Conservation (phyloP, 345 rosid genomes). For the Salix viminalis region DNA sequence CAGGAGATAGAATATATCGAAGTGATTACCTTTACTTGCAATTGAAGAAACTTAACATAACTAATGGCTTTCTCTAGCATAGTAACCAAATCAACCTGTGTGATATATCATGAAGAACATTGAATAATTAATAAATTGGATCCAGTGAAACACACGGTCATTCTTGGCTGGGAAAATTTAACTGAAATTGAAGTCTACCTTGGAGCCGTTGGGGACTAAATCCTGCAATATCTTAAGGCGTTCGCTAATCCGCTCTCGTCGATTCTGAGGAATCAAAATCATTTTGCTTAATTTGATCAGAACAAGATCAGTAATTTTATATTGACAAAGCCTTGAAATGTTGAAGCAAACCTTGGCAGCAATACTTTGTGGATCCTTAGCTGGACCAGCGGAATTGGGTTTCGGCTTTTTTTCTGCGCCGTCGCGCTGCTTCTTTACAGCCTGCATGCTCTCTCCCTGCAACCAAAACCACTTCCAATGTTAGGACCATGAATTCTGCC, state of each 20-base stretch:
- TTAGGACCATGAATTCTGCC: neutral
- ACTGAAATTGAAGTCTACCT: slow-evolving; percentile 34
- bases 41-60: slow-evolving; percentile 93
- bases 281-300: slow-evolving; percentile 17
- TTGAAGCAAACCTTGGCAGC: slow-evolving; percentile 76
- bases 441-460: slow-evolving; percentile 49
- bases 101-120: neutral
- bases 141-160: neutral
- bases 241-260: slow-evolving; percentile 88
- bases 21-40: slow-evolving; percentile 76
- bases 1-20: neutral
- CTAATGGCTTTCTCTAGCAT: slow-evolving; percentile 90
- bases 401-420: slow-evolving; percentile 40
- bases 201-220: slow-evolving; percentile 84
- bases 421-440: slow-evolving; percentile 54
- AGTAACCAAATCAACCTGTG: slow-evolving; percentile 85
- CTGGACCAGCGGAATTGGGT: slow-evolving; percentile 37
- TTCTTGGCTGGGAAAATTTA: neutral
- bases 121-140: neutral
- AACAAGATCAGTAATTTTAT: neutral
- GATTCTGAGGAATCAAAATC: slow-evolving; percentile 46
- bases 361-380: slow-evolving; percentile 84
- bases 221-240: slow-evolving; percentile 78
- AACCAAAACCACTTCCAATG: neutral
- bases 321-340: neutral